Evolutionary conservation across 1,139 yeast genomes (phyloP), one percentile per base, ranked within the genome.

Genomic region (Taiozyma sp.): DNA sequence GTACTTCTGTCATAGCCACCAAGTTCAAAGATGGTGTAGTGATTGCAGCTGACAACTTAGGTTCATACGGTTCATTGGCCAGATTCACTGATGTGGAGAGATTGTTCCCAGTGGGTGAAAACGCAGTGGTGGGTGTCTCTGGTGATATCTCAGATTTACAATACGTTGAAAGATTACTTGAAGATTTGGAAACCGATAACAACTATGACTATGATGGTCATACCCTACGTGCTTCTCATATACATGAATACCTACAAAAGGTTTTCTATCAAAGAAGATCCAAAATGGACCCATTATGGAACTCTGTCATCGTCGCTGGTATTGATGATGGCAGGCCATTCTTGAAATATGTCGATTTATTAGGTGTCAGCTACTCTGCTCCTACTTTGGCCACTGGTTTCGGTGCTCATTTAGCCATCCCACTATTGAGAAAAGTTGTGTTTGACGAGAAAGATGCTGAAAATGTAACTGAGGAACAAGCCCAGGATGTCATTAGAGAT

Each of bases 121-220:
- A 85, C 58, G 87, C 97, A 1, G 84, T 90, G 48, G 97, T 95
- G 49, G 99, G 99, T 46, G 75, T 91, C 45, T 86, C 96, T 47
- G 99, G 99, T 47, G 99, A 95, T 68, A 82, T 93, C 45, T 86
- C 96, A 43, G 99, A 93, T 71, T 77, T 91, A 72, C 99, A 93
- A 69, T 83, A 89, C 58, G 71, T 93, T 53, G 82, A 84, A 64
- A 75, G 90, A 55, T 67, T 84, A 48, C 76, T 93, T 57, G 91
- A 88, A 48, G 89, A 88, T 57, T 76, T 93, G 63, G 91, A 82
- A 52, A 77, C 80, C 50, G 88, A 87, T 57, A 91, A 88, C 62
- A 75, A 80, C 50, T 89, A 91, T 67, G 96, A 91, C 64, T 81
- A 77, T 66, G 86, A 85, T n/a, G 71, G 68, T 11, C 88, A 85